These are phyloP conservation scores for Alternaria conjuncta DNA, from an alignment of 2,329 filamentous ascomycete species.

Conservation along the genomic window DNA sequence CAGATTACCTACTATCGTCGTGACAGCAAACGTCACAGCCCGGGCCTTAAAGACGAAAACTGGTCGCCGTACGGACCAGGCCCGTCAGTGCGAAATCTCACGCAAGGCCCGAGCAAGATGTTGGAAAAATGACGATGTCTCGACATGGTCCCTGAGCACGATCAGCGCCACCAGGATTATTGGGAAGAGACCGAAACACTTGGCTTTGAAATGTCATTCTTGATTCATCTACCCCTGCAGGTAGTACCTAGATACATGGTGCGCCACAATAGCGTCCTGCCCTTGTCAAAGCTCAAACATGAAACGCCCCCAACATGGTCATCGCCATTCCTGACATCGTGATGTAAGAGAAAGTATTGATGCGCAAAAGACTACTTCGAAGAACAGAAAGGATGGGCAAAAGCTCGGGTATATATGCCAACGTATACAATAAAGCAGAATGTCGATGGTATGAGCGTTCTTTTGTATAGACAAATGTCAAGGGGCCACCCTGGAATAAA, in stretches of 20 bases:
- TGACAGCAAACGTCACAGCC: constrained; percentile 11
- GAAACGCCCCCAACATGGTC: constrained; percentile 33
- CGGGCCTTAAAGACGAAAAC: neutral
- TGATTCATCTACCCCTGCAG: constrained; percentile 30
- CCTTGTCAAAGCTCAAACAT: constrained; percentile 22
- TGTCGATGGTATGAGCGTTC: constrained; percentile 7
- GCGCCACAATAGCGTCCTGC: constrained; percentile 29
- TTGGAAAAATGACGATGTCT: constrained; percentile 11
- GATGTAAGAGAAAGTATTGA: constrained; percentile 21
- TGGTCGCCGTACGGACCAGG: neutral
- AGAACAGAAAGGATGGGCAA: constrained; percentile 1
- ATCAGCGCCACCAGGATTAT: constrained; percentile 18
- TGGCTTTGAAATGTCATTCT: constrained; percentile 24
- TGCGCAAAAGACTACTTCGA: constrained; percentile 15
- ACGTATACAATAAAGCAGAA: constrained; percentile 7
- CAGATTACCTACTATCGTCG: constrained; percentile 5
- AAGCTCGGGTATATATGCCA: constrained; percentile 13
- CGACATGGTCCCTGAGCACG: neutral
- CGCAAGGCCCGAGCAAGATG: neutral
- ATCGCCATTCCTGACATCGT: constrained; percentile 17
- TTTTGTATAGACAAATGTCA: constrained; percentile 14
- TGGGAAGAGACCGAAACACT: constrained; percentile 9
- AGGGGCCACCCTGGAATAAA: constrained; percentile 13
- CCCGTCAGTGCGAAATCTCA: neutral
- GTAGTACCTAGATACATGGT: constrained; percentile 30